Conservation (phyloP, 23 red algal genomes). For the Gracilariopsis chorda region DNA sequence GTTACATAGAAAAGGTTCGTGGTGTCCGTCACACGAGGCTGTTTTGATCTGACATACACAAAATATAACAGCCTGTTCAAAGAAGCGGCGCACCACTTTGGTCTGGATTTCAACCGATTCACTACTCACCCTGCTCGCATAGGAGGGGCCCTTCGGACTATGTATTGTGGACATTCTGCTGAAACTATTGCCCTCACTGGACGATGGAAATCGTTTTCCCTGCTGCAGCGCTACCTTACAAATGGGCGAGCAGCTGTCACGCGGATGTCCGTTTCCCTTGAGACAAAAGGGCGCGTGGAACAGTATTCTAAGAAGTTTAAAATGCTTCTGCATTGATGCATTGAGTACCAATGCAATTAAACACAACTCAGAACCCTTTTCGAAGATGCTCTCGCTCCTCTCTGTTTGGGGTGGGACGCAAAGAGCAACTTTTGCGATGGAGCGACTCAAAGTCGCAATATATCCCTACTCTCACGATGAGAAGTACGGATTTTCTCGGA, state of each 20-base stretch:
- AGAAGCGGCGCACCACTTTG: background rate
- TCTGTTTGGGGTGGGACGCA: too few relatives aligned
- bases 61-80: background rate
- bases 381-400: too few relatives aligned
- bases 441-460: too few relatives aligned
- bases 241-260: background rate
- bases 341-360: too few relatives aligned
- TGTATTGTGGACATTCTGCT: background rate
- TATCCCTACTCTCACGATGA: too few relatives aligned
- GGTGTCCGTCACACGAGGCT: background rate
- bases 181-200: conserved; percentile 1
- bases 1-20: background rate
- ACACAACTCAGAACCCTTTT: too few relatives aligned
- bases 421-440: too few relatives aligned
- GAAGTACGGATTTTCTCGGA: too few relatives aligned
- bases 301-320: too few relatives aligned
- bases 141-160: background rate
- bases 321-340: too few relatives aligned
- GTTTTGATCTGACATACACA: background rate
- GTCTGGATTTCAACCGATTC: background rate
- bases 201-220: background rate
- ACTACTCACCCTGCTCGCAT: conserved; percentile 12
- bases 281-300: too few relatives aligned
- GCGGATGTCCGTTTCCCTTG: too few relatives aligned
- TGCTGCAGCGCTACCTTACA: background rate